Evolutionary conservation across 2,329 filamentous ascomycete genomes (phyloP).

Genomic region (Fusarium brachygibbosum): DNA sequence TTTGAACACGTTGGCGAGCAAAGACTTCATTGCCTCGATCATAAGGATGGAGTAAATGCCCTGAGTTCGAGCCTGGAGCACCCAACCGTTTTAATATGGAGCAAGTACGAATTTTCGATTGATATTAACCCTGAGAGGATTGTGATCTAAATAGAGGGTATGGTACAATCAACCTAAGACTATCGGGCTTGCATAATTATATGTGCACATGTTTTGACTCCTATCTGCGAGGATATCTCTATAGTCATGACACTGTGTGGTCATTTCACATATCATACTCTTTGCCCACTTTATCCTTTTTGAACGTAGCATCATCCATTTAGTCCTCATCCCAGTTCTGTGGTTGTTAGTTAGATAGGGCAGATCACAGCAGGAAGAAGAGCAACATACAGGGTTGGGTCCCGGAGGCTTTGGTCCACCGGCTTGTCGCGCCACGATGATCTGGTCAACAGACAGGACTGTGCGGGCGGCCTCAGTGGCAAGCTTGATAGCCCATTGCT

Average conservation of each 20-base stretch:
- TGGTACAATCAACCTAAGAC: constrained; percentile 4
- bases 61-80: background rate
- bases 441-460: constrained; percentile 96
- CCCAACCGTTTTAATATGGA: background rate
- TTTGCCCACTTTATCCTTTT: constrained; percentile 42
- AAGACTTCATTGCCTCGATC: background rate
- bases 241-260: constrained; percentile 40
- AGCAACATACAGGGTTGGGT: constrained; percentile 78
- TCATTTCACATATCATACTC: constrained; percentile 34
- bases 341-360: constrained; percentile 48
- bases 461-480: constrained; percentile 95
- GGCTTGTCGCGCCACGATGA: constrained; percentile 97
- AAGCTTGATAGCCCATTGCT: constrained; percentile 97
- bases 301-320: constrained; percentile 51
- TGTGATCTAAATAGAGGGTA: constrained; percentile 21
- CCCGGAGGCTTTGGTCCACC: constrained; percentile 97
- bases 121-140: constrained; percentile 8
- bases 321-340: constrained; percentile 76
- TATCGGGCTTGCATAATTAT: constrained; percentile 26
- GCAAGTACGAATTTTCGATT: constrained; percentile 16
- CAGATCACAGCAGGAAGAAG: background rate
- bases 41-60: background rate
- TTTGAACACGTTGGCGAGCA: background rate
- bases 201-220: constrained; percentile 33
- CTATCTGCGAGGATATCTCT: constrained; percentile 45